Conservation (phyloP, 2,329 filamentous ascomycete genomes). For the Microsporum audouinii region DNA sequence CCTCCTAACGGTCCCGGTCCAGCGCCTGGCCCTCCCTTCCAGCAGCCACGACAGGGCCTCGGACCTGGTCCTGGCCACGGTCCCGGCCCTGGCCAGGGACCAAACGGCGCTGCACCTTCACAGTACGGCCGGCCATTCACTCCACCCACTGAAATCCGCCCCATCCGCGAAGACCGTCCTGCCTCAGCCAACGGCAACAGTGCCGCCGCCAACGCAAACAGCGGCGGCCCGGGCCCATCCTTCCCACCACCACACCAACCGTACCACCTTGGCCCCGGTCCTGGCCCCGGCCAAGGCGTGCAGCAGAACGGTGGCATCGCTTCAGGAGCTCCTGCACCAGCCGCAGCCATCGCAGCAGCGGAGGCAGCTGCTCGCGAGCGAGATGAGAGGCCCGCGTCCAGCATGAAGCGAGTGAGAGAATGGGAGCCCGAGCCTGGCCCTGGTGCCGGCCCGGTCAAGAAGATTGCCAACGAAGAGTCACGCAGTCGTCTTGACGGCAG, state of each 20-base stretch:
- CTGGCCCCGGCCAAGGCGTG: not conserved
- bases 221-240: constrained; percentile 70
- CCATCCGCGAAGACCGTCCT: constrained; percentile 71
- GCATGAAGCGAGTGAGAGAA: constrained; percentile 73
- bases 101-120: constrained; percentile 45
- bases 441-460: constrained; percentile 47
- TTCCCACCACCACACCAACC: constrained; percentile 71
- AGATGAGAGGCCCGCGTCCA: constrained; percentile 67
- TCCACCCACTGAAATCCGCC: constrained; percentile 71
- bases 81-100: constrained; percentile 42
- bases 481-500: constrained; percentile 73
- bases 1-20: constrained; percentile 16
- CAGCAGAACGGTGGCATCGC: constrained; percentile 49
- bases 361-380: constrained; percentile 55
- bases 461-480: constrained; percentile 77
- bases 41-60: constrained; percentile 34
- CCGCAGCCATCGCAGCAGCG: constrained; percentile 54
- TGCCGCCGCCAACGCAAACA: not conserved
- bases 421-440: constrained; percentile 70
- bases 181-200: not conserved
- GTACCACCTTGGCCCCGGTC: constrained; percentile 56
- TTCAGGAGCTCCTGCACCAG: constrained; percentile 55
- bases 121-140: constrained; percentile 61
- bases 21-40: constrained; percentile 27
- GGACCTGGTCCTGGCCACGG: constrained; percentile 2